A percentile compares a stretch with the other conserved stretches of the same genome.
Evolutionary conservation across 2,329 filamentous ascomycete species (phyloP).

Genomic region (Monosporascus sp.): DNA sequence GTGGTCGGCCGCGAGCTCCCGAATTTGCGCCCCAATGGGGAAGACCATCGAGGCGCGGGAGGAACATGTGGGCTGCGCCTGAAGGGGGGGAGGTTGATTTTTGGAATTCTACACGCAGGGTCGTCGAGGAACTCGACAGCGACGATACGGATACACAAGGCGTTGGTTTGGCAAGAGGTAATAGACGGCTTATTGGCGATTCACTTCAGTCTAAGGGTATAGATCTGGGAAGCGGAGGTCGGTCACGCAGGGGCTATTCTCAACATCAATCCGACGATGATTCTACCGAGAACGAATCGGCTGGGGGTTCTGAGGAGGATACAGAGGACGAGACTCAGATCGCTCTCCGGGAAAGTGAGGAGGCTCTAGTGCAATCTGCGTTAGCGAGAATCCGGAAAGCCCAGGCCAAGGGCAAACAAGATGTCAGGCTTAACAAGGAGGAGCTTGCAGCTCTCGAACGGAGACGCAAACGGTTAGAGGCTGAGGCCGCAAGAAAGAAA

Average conservation of each 20-base stretch:
- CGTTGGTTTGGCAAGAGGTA: conserved; percentile 43
- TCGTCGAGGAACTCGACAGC: conserved; percentile 65
- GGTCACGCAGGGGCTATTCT: conserved; percentile 32
- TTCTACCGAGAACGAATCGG: conserved; percentile 44
- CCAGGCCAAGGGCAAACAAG: conserved; percentile 66
- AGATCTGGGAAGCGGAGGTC: conserved; percentile 45
- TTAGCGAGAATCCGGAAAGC: conserved; percentile 75
- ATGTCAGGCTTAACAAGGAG: conserved; percentile 73
- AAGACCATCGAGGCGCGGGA: conserved; percentile 95
- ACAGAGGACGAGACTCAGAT: conserved; percentile 51
- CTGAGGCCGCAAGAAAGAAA: conserved; percentile 33
- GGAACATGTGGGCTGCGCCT: conserved; percentile 57
- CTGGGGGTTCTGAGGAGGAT: conserved; percentile 42
- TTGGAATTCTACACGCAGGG: conserved; percentile 37
- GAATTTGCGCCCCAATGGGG: conserved; percentile 89
- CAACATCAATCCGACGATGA: conserved; percentile 39
- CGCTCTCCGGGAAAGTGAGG: conserved; percentile 61
- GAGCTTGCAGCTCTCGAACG: conserved; percentile 78
- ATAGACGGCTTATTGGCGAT: conserved; percentile 53
- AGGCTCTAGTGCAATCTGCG: conserved; percentile 70
- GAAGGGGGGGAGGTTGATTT: conserved; percentile 36
- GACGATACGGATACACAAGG: conserved; percentile 53
- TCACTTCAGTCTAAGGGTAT: conserved; percentile 55
- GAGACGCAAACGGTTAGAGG: conserved; percentile 54
- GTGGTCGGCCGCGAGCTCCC: conserved; percentile 99